Evolutionary conservation across 192 early-diverging fungal genomes (phyloP).

Genomic region (Rhizophlyctis rosea): DNA sequence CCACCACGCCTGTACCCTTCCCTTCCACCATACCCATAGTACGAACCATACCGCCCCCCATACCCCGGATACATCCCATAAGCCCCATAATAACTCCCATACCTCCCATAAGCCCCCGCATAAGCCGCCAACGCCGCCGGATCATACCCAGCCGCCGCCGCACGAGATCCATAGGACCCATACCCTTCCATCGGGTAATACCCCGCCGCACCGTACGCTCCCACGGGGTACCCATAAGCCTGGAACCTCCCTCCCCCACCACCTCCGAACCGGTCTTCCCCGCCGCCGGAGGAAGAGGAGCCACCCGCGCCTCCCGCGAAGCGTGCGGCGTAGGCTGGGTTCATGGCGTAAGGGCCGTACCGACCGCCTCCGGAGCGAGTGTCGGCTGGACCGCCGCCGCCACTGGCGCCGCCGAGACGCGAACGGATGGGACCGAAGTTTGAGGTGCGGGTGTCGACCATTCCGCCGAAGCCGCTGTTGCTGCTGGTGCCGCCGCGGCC

Average conservation of each 20-base stretch:
- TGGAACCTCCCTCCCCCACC: conserved; percentile 23
- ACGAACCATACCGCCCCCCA: conserved; percentile 28
- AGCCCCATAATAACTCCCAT: conserved; percentile 1
- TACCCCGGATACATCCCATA: conserved; percentile 38
- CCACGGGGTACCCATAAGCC: conserved; percentile 20
- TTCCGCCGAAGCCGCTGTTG: conserved; percentile 21
- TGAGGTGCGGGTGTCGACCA: conserved; percentile 10
- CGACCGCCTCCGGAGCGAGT: neutral
- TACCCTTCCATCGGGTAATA: conserved; percentile 22
- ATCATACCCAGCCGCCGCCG: conserved; percentile 29
- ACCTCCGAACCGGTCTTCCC: neutral
- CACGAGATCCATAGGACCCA: conserved; percentile 35
- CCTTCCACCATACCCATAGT: conserved; percentile 32
- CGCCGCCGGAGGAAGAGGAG: neutral
- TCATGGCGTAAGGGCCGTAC: neutral
- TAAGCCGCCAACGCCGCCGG: conserved; percentile 21
- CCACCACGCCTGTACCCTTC: conserved; percentile 13
- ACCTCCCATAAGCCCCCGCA: conserved; percentile 18
- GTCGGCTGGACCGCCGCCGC: conserved; percentile 13
- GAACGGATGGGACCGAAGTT: conserved; percentile 32
- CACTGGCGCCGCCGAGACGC: conserved; percentile 26
- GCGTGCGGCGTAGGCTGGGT: neutral
- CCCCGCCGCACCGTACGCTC: neutral
- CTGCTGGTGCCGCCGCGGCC: conserved; percentile 25
- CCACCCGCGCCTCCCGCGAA: neutral